phyloP scores from a whole-genome alignment of 2,329 filamentous ascomycete genomes.

The Sphaerostilbella broomeana region DNA sequence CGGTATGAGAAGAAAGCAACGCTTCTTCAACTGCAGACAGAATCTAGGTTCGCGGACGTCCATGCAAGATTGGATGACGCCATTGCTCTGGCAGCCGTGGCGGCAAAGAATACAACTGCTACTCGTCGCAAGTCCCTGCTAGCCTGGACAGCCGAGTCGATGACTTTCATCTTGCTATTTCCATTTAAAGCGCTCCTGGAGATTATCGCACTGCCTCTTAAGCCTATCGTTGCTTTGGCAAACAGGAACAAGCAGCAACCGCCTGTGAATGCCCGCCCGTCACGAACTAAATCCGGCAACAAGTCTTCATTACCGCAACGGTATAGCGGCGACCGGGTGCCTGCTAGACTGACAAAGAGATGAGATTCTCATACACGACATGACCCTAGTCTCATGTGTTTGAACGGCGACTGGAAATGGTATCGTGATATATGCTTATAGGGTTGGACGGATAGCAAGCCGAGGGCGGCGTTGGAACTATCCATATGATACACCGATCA shows the following conservation, averaged over 20 bases:
- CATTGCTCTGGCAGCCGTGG: constrained; percentile 71
- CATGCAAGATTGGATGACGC: constrained; percentile 70
- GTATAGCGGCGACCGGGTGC: constrained; percentile 14
- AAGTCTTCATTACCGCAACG: constrained; percentile 9
- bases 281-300: constrained; percentile 8
- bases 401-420: too few species aligned
- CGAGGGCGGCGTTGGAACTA: too few species aligned
- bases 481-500: too few species aligned
- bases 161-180: constrained; percentile 30
- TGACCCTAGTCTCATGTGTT: background rate
- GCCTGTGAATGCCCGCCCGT: background rate
- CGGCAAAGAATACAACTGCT: constrained; percentile 47
- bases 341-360: constrained; percentile 14
- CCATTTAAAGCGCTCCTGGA: constrained; percentile 36
- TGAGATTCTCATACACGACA: background rate
- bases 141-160: constrained; percentile 32
- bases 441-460: too few species aligned
- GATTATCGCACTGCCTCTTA: constrained; percentile 38
- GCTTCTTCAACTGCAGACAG: constrained; percentile 66
- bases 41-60: constrained; percentile 65
- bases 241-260: constrained; percentile 9
- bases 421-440: too few species aligned
- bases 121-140: constrained; percentile 31
- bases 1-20: constrained; percentile 86
- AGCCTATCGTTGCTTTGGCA: constrained; percentile 15